Evolutionary conservation across 2,329 filamentous ascomycete genomes (phyloP).

Genomic region (Aspergillus aculeatus): DNA sequence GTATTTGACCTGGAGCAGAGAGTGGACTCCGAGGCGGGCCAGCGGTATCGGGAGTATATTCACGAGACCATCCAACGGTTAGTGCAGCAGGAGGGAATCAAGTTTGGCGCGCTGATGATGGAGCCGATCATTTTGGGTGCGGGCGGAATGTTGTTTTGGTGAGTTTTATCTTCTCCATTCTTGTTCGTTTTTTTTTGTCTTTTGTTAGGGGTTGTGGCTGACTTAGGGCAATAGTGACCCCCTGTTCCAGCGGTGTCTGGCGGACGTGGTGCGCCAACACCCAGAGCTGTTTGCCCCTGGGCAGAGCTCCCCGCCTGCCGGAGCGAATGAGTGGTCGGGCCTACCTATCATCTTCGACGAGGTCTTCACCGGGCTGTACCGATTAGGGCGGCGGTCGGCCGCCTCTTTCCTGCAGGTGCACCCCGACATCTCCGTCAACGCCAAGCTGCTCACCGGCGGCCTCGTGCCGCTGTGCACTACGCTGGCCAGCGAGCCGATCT

Average conservation of each 20-base stretch:
- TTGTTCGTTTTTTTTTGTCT: background rate
- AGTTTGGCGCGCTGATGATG: conserved; percentile 74
- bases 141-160: conserved; percentile 78
- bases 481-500: conserved; percentile 70
- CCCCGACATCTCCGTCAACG: conserved; percentile 76
- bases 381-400: conserved; percentile 70
- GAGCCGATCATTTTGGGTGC: conserved; percentile 80
- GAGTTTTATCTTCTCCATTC: background rate
- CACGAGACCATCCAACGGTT: conserved; percentile 53
- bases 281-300: conserved; percentile 53
- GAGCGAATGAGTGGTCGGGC: conserved; percentile 59
- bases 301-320: background rate
- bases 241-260: conserved; percentile 72
- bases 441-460: conserved; percentile 80
- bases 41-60: conserved; percentile 63
- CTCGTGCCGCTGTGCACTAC: conserved; percentile 75
- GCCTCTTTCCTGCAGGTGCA: conserved; percentile 67
- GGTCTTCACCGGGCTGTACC: conserved; percentile 82
- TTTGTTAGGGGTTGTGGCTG: background rate
- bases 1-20: conserved; percentile 62
- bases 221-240: conserved; percentile 59
- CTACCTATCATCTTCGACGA: conserved; percentile 81
- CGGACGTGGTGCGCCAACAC: conserved; percentile 63
- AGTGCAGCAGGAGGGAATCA: conserved; percentile 56
- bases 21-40: conserved; percentile 45